Evolutionary conservation across 2,329 filamentous ascomycete species (phyloP), one percentile per base, ranked within the genome.

Genomic region (Aspergillus aculeatinus): DNA sequence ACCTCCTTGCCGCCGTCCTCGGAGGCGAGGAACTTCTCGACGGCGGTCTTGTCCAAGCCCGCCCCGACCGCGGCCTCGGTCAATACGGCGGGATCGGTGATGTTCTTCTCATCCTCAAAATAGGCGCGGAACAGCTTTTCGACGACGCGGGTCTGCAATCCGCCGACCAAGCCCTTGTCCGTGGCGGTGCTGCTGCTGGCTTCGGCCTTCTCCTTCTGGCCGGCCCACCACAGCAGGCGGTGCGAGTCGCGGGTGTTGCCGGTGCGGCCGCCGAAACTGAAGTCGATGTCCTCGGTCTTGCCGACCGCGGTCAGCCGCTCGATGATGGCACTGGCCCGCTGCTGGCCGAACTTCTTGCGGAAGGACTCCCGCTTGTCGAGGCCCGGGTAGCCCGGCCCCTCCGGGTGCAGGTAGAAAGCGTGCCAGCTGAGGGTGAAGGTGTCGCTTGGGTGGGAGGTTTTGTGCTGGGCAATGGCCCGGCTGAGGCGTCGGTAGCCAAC

Each of bases 241-340:
- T 96, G 92, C 59, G 89, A 89, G 68, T 96, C 89, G 21, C 91
- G 82, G 19, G 91, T 94, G 69, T 88, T 90, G 51, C 92, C 92
- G 5, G 87, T 87, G 64, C 82, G 85, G 57, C 91, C 89, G 12
- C 84, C 83, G 64, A 88, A 90, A 23, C 83, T 84, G 76, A 96
- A 96, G 52, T 84, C 76, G 69, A 96, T 90, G 1, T 90, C 91
- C 52, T 89, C 87, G 23, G 79, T 76, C 42, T 80, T 78, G 16
- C 90, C 91, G 23, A 88, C 74, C 33, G 80, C 72, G 0, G 77
- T 71, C 25, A 93, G 79, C 1, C 85, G 85, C 51, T 80, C 74
- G 58, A 83, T 80, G 59, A 92, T 85, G 64, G 83, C 81, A 0
- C 78, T 70, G 2, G 80, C 77, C 33, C 91, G 83, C 25, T 87